These are phyloP conservation scores for Saccharomycopsis fodiens DNA, from an alignment of 805 yeast genomes.

Conservation along the genomic window DNA sequence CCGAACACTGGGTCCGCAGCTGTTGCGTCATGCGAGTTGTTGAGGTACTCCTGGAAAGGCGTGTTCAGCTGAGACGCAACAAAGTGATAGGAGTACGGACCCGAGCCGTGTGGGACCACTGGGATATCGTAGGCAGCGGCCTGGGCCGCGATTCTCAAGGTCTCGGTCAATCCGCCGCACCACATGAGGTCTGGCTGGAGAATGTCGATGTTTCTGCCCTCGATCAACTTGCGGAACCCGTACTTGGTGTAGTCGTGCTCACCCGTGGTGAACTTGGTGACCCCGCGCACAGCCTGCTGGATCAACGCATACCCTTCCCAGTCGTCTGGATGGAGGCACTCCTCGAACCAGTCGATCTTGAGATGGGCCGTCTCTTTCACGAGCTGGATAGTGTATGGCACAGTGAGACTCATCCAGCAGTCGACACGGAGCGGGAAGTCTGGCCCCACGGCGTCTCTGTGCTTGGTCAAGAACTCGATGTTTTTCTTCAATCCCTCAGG, in stretches of 20 bases:
- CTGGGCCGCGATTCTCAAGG: conserved; percentile 38
- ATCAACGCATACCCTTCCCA: conserved; percentile 39
- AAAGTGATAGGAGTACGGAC: conserved; percentile 45
- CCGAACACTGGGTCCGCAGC: conserved; percentile 42
- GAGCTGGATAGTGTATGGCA: conserved; percentile 39
- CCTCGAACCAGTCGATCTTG: conserved; percentile 47
- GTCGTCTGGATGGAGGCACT: conserved; percentile 45
- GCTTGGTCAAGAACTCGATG: conserved; percentile 37
- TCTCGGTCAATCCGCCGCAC: conserved; percentile 46
- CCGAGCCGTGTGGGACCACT: conserved; percentile 48
- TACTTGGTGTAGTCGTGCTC: conserved; percentile 46
- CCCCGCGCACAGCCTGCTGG: conserved; percentile 39
- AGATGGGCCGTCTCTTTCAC: conserved; percentile 37
- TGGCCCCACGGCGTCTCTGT: conserved; percentile 40
- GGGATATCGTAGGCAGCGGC: conserved; percentile 48
- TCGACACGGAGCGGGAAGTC: conserved; percentile 48
- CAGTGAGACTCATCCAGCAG: conserved; percentile 45
- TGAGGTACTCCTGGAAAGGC: conserved; percentile 45
- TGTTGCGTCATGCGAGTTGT: conserved; percentile 41
- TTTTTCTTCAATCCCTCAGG: conserved; percentile 38
- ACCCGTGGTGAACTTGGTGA: conserved; percentile 42
- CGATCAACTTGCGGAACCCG: conserved; percentile 44
- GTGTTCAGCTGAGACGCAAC: conserved; percentile 42
- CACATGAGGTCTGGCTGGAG: conserved; percentile 48
- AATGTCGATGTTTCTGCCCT: conserved; percentile 40